Percentiles rank a stretch among this genome's conserved stretches.
phyloP scores from a whole-genome alignment of 371 early-diverging fungal genomes.

The Hamiltosporidium tvaerminnensis region DNA sequence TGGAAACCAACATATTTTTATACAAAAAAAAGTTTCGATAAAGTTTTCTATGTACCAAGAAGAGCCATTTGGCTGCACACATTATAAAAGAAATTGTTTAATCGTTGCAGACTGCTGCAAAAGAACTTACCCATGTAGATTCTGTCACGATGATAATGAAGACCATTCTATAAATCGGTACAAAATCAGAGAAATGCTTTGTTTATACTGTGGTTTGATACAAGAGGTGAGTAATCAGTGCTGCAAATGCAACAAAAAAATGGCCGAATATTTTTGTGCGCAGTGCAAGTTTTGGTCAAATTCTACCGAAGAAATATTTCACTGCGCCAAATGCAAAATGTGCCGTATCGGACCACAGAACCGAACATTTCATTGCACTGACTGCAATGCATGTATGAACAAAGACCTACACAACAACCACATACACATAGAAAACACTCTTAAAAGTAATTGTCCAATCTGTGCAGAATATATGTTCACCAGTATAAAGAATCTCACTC shows the following conservation, averaged over 20 bases:
- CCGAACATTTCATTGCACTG: constrained; percentile 68
- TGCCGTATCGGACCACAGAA: constrained; percentile 70
- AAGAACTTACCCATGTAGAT: constrained; percentile 68
- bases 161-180: constrained; percentile 65
- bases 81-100: constrained; percentile 70
- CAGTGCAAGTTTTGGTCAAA: constrained; percentile 80
- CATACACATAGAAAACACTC: constrained; percentile 71
- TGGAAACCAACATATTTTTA: too few species aligned
- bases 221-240: constrained; percentile 67
- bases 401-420: constrained; percentile 61
- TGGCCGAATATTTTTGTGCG: constrained; percentile 70
- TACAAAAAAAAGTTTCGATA: too few species aligned
- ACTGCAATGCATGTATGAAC: constrained; percentile 75
- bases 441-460: constrained; percentile 80
- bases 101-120: constrained; percentile 75
- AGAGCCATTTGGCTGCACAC: constrained; percentile 57
- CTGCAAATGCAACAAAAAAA: constrained; percentile 56
- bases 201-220: constrained; percentile 66
- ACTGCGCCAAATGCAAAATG: constrained; percentile 73
- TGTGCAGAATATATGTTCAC: constrained; percentile 87
- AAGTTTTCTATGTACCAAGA: too few species aligned
- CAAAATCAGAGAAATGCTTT: constrained; percentile 65
- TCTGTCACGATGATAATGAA: constrained; percentile 75
- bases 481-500: constrained; percentile 60
- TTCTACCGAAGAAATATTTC: constrained; percentile 64